Evolutionary conservation across 257 asterid genomes (phyloP), one percentile per base, ranked within the genome.

Genomic region (Capsicum baccatum): DNA sequence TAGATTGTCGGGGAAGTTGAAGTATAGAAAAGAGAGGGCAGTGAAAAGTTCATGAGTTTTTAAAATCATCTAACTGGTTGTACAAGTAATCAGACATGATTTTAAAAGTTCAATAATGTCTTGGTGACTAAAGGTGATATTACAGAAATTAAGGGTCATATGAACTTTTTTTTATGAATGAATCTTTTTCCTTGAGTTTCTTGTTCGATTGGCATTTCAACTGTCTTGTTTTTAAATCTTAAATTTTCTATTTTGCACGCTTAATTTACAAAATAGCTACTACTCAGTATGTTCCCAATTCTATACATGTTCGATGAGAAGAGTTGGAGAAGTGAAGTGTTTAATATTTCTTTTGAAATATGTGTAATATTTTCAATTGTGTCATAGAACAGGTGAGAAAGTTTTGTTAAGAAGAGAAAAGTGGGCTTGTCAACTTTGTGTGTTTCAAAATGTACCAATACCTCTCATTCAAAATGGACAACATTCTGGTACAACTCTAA

Each of bases 231-330:
- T 14, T 37, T 56, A 5, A 56, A 16, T 69, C 15, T 69, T 42
- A 39, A n/a, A 42, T 69, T 71, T n/a, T 44, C 39, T 71, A 47
- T 14, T 54, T 44, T 10, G 54, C 47, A 78, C 50, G 81, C 50
- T 14, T 73, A 54, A 21, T 6, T 26, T 44, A 3, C 21, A 26
- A 76, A 70, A 21, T 76, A 54, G 26, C 63, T 52, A 26, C 44
- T 76, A 76, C 52, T 52, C 63, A 26, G 48, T 26, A 48, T 76
- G 47, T 78, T 26, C 64, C 64, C 64, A 33, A 78, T 54, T 54
- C 66, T 54, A 4, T 54, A 14, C 48, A 54, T 78, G 50, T 52
- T 26, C 2, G 14, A 76, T 54, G 33, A 54, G 64, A 71, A 26
- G 82, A 33, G 26, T 54, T 74, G 42, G 52, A 76, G 11, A 21